Evolutionary conservation across 1,139 yeast species (phyloP), one percentile per base, ranked within the genome.

Genomic region (Hyphopichia fennica): DNA sequence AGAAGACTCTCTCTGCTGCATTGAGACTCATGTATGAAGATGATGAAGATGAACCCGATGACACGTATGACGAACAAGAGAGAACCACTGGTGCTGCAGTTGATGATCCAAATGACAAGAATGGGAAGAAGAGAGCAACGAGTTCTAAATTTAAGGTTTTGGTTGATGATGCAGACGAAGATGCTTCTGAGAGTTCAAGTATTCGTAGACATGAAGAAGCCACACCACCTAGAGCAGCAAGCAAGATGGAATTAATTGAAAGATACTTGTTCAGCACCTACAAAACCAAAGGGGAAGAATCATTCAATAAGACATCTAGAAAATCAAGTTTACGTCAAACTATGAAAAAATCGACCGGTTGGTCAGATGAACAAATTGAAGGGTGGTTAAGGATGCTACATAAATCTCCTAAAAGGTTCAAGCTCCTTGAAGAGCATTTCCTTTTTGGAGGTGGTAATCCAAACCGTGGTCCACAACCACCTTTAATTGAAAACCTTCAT

Each of bases 301-400:
- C 68, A 10, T 84, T 91, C 49, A 74, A 65, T 8, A 72, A 78
- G 45, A 49, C 65, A 0, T 60, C 69, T 5, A 69, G 96, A 45
- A 80, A 82, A 40, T 56, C 82, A 0, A 62, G 70, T 32, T 61
- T 56, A 9, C 72, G 97, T 43, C 65, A 67, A 23, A 77, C 73
- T 18, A 63, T 89, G 54, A 79, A 75, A 50, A 56, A 61, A 14
- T 65, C 67, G 31, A 77, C 84, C 0, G 70, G 70, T 1, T 87
- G 96, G 96, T 72, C 90, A 0, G 93, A 90, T 59, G 96, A 88
- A 56, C 96, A 89, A 59, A 79, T 91, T 37, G 97, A 91, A 67
- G 96, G 96, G 0, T 91, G 97, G 97, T 84, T 86, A 1, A 67
- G 86, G 45, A 85, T 87, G 84, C 60, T 90, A 28, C 74, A 78